Base-by-base conservation (phyloP, 441 rosid genomes). In the Erysimum cheiri region DNA sequence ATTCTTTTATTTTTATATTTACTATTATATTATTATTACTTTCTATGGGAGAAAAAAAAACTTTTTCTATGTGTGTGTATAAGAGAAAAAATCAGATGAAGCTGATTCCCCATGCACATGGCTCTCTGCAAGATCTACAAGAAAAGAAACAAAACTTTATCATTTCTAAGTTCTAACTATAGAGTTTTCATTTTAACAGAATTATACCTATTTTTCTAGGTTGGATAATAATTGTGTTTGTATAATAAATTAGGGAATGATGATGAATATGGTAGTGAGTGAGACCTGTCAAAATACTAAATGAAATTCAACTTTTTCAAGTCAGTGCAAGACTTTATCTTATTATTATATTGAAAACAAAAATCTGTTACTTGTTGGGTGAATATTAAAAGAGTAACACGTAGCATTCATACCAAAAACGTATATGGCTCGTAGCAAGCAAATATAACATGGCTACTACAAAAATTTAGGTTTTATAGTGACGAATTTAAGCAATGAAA, bases 101-200 rank as follows among this genome's bases (percentile, higher is more conserved):
- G 64, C 12, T 68, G 58, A 54, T 74, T 74, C 74, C 73, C 78
- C 31, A 61, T 68, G 73, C 78, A 74, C 78, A 74, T 74, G 78
- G 69, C 58, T 67, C 69, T 67, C 46, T 74, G 64, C 69, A 58
- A 43, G 67, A 73, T 65, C 72, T 73, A 48, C 14, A 8, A 66
- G 29, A 65, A 22, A 64, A 56, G 2, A 60, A 50, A 71, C 7
- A 31, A 70, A 33, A 5, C 3, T 8, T 54, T 63, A 54, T 55
- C 1, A 33, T 7, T 44, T 71, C 9, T 54, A 52, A 10, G 28
- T 71, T 71, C 28, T 32, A 41, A 46, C 43, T 44, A 19, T 8
- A 67, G n/a, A 12, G 12, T 31, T 19, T 35, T 57, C 26, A 32
- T 57, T 32, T 43, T 35, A 22, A 67, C 8, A 5, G 33, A 67